Percentiles rank a stretch among this genome's conserved stretches.
phyloP scores from a whole-genome alignment of 768 basidiomycete species.

The Asterophora lycoperdoides region DNA sequence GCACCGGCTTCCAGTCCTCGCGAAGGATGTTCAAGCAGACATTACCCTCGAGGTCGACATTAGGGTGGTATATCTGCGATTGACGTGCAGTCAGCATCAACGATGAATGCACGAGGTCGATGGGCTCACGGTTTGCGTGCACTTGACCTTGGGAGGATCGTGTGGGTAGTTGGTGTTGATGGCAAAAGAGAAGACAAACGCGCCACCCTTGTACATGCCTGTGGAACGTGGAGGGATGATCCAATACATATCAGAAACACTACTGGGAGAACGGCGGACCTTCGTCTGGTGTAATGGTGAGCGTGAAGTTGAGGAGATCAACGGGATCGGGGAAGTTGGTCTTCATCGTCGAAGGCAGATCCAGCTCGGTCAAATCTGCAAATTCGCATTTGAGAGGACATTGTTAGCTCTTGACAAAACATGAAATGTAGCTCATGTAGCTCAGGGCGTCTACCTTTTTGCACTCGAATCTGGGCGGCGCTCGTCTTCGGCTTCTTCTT shows the following conservation, averaged over 20 bases:
- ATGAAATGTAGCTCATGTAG: neutral
- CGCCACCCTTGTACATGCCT: constrained; percentile 99
- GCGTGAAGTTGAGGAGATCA: constrained; percentile 94
- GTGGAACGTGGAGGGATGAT: neutral
- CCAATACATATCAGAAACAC: constrained; percentile 2
- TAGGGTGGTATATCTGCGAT: constrained; percentile 93
- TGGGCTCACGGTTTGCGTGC: constrained; percentile 77
- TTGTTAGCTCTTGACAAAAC: neutral
- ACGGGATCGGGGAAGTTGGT: constrained; percentile 88
- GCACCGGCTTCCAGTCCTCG: constrained; percentile 99
- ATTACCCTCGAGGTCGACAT: constrained; percentile 96
- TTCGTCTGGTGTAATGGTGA: constrained; percentile 96
- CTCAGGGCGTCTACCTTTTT: constrained; percentile 71
- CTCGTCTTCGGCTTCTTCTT: constrained; percentile 99
- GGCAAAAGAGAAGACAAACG: constrained; percentile 89
- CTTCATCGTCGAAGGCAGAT: constrained; percentile 94
- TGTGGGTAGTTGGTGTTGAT: constrained; percentile 99
- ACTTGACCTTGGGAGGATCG: constrained; percentile 98
- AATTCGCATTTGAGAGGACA: neutral
- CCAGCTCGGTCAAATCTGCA: constrained; percentile 92
- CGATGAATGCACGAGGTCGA: neutral
- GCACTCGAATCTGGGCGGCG: constrained; percentile 97
- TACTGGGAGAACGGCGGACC: constrained; percentile 43
- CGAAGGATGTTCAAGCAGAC: constrained; percentile 97
- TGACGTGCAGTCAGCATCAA: constrained; percentile 7